Evolutionary conservation across 805 yeast genomes (phyloP), one percentile per base, ranked within the genome.

Genomic region (Cyberlindnera meyerae): DNA sequence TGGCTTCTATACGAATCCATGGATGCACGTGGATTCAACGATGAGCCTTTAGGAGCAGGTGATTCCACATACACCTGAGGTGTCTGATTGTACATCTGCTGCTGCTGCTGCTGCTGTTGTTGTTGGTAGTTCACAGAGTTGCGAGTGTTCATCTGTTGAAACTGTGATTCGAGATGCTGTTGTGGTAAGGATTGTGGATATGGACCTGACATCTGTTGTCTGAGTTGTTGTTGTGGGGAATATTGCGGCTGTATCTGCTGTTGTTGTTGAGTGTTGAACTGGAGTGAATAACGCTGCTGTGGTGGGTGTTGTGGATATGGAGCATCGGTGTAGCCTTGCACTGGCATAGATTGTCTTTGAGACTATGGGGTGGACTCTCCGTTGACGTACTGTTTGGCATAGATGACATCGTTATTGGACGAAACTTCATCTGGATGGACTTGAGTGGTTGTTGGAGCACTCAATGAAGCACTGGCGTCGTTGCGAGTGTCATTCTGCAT

Each of bases 381-480:
- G 11, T 39, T 43, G 22, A 46, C 44, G 21, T 46, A 34, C 18
- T 44, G 45, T 31, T 48, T 48, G 11, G 42, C 36, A n/a, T 46
- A 48, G 8, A 47, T 44, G 15, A 53, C 58, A 31, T 45, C 51
- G n/a, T 32, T 31, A 27, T 45, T 47, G 14, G 46, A 29, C 37
- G 49, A 29, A 8, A 42, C 33, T 27, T 36, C n/a, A n/a, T n/a
- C n/a, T n/a, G n/a, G n/a, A n/a, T n/a, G n/a, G n/a, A n/a, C n/a
- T n/a, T n/a, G n/a, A n/a, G n/a, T n/a, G n/a, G n/a, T n/a, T n/a
- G n/a, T 43, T 27, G 60, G 57, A 11, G 42, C 31, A 1, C 54
- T 32, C 18, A 52, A 40, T 16, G 53, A 33, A 4, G 58, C 51
- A 24, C 53, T 58, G n/a, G 48, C 49, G 14, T 49, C 55, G 27